Evolutionary conservation across 2,329 filamentous ascomycete species (phyloP), one percentile per base, ranked within the genome.

Genomic region (Chalara sp.): DNA sequence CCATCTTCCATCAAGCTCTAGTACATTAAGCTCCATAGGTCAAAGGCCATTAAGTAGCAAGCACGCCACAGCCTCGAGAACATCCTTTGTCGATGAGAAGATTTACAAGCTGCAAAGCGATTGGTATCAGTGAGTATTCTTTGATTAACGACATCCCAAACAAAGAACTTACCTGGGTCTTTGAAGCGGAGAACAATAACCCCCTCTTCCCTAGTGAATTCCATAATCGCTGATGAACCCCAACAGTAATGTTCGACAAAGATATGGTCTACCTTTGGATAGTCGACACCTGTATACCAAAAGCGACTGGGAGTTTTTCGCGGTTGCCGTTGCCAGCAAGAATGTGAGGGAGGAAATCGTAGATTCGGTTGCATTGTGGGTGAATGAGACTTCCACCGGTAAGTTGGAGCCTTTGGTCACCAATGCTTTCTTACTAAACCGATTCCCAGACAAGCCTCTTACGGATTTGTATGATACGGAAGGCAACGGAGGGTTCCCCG

Each of bases 281-380:
- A 86, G 80, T 58, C 80, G 89, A 42, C 88, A 93, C 67, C 68
- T 92, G 3, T 93, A 93, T 67, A 86, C 88, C 33, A 95, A 95
- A 70, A 89, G 85, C 32, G 89, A 95, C 69, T 95, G 89, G 89
- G 85, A 93, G 61, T 90, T 95, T 66, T 91, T 93, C 67, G 87
- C 88, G 0, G 89, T 89, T 44, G 87, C 89, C 1, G 85, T 95
- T 5, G 80, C 87, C 4, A 83, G 81, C 58, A 78, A 79, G 64
- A 70, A 76, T 52, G 86, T 86, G 1, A 78, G 89, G 49, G 75
- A 76, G 3, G 80, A 86, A 64, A 89, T 95, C 47, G 70, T 93
- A 35, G 76, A 88, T 53, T 79, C 81, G 13, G 84, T 93, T 40
- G 87, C 87, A 1, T 72, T 72, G 50, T 95, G 89, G 89, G 74